These are phyloP conservation scores for Phytopythium aichiense DNA, from an alignment of 352 stramenopile genomes.

Conservation along the genomic window DNA sequence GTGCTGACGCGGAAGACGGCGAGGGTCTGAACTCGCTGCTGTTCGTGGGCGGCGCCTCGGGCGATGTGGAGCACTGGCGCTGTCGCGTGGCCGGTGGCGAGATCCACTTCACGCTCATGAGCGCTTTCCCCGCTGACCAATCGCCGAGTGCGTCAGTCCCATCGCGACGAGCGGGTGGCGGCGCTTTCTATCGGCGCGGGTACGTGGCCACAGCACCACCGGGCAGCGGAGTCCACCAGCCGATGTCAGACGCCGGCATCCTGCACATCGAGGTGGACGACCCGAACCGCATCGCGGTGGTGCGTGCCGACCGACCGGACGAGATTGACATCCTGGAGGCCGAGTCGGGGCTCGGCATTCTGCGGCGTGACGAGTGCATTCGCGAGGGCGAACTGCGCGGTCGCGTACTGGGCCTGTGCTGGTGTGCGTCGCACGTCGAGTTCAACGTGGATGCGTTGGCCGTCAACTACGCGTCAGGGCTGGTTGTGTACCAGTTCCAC, in stretches of 20 bases:
- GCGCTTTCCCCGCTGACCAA: slow-evolving; percentile 18
- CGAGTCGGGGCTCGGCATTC: slow-evolving; percentile 75
- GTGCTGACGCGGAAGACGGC: not conserved
- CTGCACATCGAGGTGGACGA: slow-evolving; percentile 83
- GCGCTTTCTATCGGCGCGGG: slow-evolving; percentile 29
- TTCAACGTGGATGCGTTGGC: slow-evolving; percentile 81
- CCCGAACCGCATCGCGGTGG: slow-evolving; percentile 72
- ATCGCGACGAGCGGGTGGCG: slow-evolving; percentile 2
- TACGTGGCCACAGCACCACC: slow-evolving; percentile 11
- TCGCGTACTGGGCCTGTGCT: slow-evolving; percentile 65
- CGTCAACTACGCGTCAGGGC: slow-evolving; percentile 59
- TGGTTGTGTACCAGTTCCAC: slow-evolving; percentile 82
- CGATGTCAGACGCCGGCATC: slow-evolving; percentile 23
- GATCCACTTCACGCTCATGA: slow-evolving; percentile 80
- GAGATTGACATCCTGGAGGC: slow-evolving; percentile 71
- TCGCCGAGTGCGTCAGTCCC: not conserved
- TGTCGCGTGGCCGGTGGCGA: slow-evolving; percentile 43
- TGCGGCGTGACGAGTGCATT: slow-evolving; percentile 68
- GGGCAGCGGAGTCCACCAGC: not conserved
- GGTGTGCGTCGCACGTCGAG: slow-evolving; percentile 77
- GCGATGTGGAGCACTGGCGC: slow-evolving; percentile 71
- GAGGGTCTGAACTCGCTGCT: slow-evolving; percentile 67
- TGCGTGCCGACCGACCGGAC: slow-evolving; percentile 43
- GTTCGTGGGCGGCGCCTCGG: slow-evolving; percentile 60
- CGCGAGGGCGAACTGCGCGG: slow-evolving; percentile 18